A percentile compares a stretch with the other conserved stretches of the same genome.
These are phyloP conservation scores for Raddia guianensis DNA, from an alignment of 176 grass and related monocot genomes.

Conservation along the genomic window DNA sequence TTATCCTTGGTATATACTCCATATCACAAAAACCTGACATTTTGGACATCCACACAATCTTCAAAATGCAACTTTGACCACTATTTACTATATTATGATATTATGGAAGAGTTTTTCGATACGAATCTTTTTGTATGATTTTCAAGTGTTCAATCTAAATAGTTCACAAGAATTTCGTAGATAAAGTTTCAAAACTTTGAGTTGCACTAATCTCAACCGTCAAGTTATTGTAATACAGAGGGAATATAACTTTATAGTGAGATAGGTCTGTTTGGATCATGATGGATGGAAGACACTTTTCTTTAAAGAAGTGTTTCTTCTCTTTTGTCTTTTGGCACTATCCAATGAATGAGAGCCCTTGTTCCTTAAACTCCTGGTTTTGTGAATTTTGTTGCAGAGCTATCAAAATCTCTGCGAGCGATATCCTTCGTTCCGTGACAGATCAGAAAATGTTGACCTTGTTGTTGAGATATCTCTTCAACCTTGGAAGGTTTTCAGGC, in stretches of 20 bases:
- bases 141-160: no score
- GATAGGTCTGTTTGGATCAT: neutral
- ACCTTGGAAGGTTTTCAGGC: slow-evolving; percentile 97
- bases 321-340: neutral
- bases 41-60: no score
- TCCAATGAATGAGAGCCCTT: neutral
- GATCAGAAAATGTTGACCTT: slow-evolving; percentile 97
- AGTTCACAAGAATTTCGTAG: no score
- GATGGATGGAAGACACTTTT: neutral
- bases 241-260: neutral
- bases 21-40: no score
- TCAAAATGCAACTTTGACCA: no score
- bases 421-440: slow-evolving; percentile 94
- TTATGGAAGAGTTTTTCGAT: no score
- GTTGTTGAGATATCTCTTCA: slow-evolving; percentile 98
- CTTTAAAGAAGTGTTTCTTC: neutral
- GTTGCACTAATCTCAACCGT: no score
- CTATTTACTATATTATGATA: no score
- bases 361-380: neutral
- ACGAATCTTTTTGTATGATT: no score
- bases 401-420: slow-evolving; percentile 84
- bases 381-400: slow-evolving; percentile 57
- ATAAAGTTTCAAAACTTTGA: no score
- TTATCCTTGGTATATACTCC: neutral
- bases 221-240: no score